These are phyloP conservation scores for Russula sp. DNA, from an alignment of 768 basidiomycete species.

Conservation along the genomic window DNA sequence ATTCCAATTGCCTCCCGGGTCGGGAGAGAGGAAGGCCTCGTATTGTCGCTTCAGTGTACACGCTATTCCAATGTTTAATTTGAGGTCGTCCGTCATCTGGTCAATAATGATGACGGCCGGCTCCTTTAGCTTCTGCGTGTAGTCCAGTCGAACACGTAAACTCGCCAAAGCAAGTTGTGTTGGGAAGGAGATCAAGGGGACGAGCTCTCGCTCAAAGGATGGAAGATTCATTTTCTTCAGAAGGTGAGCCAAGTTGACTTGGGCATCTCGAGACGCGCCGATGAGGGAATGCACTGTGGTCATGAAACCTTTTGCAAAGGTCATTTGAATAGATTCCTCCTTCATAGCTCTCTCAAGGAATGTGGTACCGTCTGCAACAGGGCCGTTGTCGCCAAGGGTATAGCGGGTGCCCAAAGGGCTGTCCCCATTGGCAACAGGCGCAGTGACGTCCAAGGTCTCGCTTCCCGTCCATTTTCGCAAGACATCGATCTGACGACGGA, in stretches of 20 bases:
- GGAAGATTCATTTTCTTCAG: slow-evolving; percentile 90
- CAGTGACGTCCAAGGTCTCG: slow-evolving; percentile 81
- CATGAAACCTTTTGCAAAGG: slow-evolving; percentile 86
- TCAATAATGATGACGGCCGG: slow-evolving; percentile 88
- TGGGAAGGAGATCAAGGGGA: slow-evolving; percentile 92
- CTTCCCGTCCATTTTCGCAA: slow-evolving; percentile 92
- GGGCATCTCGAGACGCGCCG: slow-evolving; percentile 76
- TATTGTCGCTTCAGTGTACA: slow-evolving; percentile 95
- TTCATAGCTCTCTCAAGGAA: slow-evolving; percentile 93
- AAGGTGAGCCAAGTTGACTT: slow-evolving; percentile 66
- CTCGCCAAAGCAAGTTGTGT: slow-evolving; percentile 90
- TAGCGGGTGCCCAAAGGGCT: slow-evolving; percentile 31
- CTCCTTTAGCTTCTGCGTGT: slow-evolving; percentile 80
- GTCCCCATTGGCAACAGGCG: slow-evolving; percentile 65
- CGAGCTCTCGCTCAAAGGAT: slow-evolving; percentile 80
- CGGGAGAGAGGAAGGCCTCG: slow-evolving; percentile 82
- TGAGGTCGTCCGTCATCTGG: slow-evolving; percentile 89
- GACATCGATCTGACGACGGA: slow-evolving; percentile 73
- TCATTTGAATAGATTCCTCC: slow-evolving; percentile 92
- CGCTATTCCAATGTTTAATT: slow-evolving; percentile 83
- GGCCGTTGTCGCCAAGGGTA: slow-evolving; percentile 27
- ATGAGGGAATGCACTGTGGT: slow-evolving; percentile 84
- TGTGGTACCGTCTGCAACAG: slow-evolving; percentile 65
- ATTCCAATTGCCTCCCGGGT: slow-evolving; percentile 82
- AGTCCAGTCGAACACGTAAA: slow-evolving; percentile 82